These are phyloP conservation scores for Corynespora cassiicola DNA, from an alignment of 2,329 filamentous ascomycete genomes.

Conservation along the genomic window DNA sequence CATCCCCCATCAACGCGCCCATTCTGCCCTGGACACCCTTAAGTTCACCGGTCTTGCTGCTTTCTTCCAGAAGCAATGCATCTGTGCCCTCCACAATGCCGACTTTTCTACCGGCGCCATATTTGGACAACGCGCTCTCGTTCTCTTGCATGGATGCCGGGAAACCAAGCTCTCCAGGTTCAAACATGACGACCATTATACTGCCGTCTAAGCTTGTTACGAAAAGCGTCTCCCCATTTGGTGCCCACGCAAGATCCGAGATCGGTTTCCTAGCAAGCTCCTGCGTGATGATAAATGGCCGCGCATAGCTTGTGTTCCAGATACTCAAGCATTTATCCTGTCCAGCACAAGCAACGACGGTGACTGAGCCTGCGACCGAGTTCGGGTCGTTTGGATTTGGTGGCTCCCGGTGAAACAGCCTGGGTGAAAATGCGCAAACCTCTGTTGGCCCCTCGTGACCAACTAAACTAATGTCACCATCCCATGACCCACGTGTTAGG, in stretches of 20 bases:
- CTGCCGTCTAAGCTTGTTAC: conserved; percentile 88
- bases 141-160: conserved; percentile 87
- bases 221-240: conserved; percentile 86
- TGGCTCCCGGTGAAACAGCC: conserved; percentile 80
- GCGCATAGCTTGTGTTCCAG: conserved; percentile 95
- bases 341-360: conserved; percentile 94
- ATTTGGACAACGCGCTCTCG: conserved; percentile 90
- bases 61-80: conserved; percentile 84
- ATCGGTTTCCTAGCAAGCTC: conserved; percentile 91
- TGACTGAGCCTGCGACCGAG: conserved; percentile 67
- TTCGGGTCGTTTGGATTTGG: conserved; percentile 56
- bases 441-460: conserved; percentile 97
- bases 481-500: conserved; percentile 89
- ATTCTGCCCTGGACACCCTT: conserved; percentile 92
- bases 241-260: conserved; percentile 92
- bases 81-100: conserved; percentile 94
- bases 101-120: conserved; percentile 85
- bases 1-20: conserved; percentile 97
- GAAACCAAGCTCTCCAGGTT: conserved; percentile 87
- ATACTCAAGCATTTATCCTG: conserved; percentile 96
- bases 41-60: conserved; percentile 88
- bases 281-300: conserved; percentile 88
- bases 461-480: conserved; percentile 95
- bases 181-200: conserved; percentile 82
- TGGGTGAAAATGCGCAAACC: conserved; percentile 94